Base-by-base conservation (phyloP, 352 stramenopile species). In the Pythium aristosporum region DNA sequence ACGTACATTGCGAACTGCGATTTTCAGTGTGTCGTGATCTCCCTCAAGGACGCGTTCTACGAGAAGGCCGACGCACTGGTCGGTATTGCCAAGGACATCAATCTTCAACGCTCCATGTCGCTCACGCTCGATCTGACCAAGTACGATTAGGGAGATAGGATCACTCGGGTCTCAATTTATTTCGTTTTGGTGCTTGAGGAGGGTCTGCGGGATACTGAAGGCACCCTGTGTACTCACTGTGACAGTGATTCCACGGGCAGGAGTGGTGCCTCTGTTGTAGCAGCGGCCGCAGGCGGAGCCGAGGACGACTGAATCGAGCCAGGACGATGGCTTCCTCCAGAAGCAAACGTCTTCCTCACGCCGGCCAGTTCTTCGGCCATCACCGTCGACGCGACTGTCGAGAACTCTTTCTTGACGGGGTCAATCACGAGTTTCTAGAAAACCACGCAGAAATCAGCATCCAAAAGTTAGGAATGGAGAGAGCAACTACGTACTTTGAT, bases 1-100 rank as follows among this genome's bases (percentile, higher is more conserved):
- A 98, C 96, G 43, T 99, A 98, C 72, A 98, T 99, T 58, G 80
- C 90, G 20, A 96, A 97, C 59, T 90, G 88, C 57, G 86, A 97
- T 69, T 98, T 99, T 69, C 97, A 99, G 72, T 99, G 96, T 74
- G 94, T 99, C 53, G 96, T 99, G 15, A 99, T 99, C 61, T 99
- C 95, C 61, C 79, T 99, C 49, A 99, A 99, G 74, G 94, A 99
- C 64, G 90, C 96, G 34, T 99, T 99, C 69, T 99, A 98, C 75
- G 85, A 97, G 54, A 96, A 97, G 37, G 92, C 94, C 0, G 91
- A 98, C 56, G 87, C 83, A 5, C 75, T 98, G n/a, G 88, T 98
- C 11, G 95, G 95, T 7, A 92, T 98, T 23, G 89, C 77, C 71
- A 96, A 95, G 53, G 85, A 94, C 57, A 90, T 94, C 47, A 71